phyloP scores from a whole-genome alignment of 2,329 filamentous ascomycete species.

The Aspergillus ustus region DNA sequence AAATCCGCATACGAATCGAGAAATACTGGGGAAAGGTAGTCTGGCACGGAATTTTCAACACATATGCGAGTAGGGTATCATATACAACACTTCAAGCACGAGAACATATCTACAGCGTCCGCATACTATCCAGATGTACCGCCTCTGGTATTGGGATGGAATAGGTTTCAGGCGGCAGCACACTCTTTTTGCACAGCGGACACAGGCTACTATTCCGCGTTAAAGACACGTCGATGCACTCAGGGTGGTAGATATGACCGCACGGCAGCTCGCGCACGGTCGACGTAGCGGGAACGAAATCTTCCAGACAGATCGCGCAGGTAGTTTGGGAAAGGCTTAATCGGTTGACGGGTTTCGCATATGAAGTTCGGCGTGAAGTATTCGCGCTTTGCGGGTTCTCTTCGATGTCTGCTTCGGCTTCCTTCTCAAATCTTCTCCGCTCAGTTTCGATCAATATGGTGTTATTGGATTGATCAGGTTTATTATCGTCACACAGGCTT shows the following conservation, averaged over 20 bases:
- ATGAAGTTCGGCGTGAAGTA: background rate
- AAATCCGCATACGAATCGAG: background rate
- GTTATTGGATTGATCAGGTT: background rate
- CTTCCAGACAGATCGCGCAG: constrained; percentile 88
- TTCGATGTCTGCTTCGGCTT: background rate
- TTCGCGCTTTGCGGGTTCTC: background rate
- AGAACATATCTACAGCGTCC: background rate
- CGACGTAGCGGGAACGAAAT: constrained; percentile 71
- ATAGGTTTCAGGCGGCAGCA: constrained; percentile 71
- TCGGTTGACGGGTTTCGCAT: constrained; percentile 25
- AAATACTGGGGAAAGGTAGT: background rate
- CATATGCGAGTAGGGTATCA: background rate
- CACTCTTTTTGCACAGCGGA: constrained; percentile 85
- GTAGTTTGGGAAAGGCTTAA: constrained; percentile 70
- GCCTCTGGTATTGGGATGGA: constrained; percentile 74
- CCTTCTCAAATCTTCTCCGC: background rate
- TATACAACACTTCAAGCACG: background rate
- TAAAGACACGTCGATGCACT: constrained; percentile 88
- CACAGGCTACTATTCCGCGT: constrained; percentile 80
- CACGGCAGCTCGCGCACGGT: constrained; percentile 86
- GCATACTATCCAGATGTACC: constrained; percentile 80
- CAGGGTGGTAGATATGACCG: constrained; percentile 89
- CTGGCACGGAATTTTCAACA: background rate
- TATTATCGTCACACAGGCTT: background rate
- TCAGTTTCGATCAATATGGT: background rate